Evolutionary conservation across 352 stramenopile genomes (phyloP), one percentile per base, ranked within the genome.

Genomic region (Phytophthora brassicae): DNA sequence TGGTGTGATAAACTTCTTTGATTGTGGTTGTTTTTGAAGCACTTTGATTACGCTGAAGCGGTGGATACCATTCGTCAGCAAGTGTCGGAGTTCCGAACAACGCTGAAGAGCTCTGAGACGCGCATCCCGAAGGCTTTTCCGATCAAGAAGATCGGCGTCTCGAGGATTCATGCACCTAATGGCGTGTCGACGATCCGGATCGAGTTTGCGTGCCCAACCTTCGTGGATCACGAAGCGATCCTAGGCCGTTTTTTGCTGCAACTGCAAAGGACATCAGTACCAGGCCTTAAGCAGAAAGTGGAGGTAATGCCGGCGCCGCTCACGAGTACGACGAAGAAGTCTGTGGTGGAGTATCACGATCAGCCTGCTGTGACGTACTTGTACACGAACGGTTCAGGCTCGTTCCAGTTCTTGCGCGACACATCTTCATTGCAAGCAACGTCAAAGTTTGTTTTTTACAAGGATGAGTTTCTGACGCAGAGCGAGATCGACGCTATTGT

Each of bases 91-190:
- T 94, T 94, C 46, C 83, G 85, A 2, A 61, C 72, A 24, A 86
- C 77, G 20, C 70, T 94, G n/a, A 91, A 90, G 59, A 85, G 78
- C 56, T 73, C 71, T 1, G 79, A 92, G 48, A 83, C 76, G 53
- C 81, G 82, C 20, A 76, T 92, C 20, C 85, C 85, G 2, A 90
- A 92, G 63, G 76, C 72, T 22, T 91, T 81, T 64, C 83, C 85
- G 11, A 92, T 94, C 43, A 84, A 88, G 48, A 94, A 92, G 61
- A 91, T 94, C 46, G 79, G 74, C 9, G 90, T 92, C 42, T 91
- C 85, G n/a, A 81, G 77, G 28, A 81, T 86, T 2, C 70, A 87
- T 57, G 85, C 85, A 14, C 85, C 85, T 1, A 94, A 94, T 61
- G 83, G 83, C n/a, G 81, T 91, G 28, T 81, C 83, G 13, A 94